Evolutionary conservation across 108 stramenopile genomes (phyloP).

Genomic region (Seminavis robusta): DNA sequence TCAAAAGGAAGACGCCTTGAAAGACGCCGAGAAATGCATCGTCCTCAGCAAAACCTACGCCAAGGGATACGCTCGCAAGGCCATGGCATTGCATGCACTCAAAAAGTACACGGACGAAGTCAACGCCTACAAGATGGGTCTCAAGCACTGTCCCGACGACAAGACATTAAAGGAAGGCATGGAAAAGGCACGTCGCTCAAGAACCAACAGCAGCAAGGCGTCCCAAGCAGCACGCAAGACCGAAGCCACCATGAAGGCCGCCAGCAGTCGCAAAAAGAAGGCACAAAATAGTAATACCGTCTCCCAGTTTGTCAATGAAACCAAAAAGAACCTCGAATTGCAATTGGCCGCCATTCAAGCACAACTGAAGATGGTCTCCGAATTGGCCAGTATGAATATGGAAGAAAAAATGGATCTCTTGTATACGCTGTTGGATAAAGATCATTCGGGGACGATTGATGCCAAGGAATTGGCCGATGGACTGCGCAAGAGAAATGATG

Average conservation of each 20-base stretch:
- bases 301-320: slow-evolving; percentile 13
- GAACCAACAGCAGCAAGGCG: slow-evolving; percentile 18
- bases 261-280: slow-evolving; percentile 6
- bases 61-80: slow-evolving; percentile 24
- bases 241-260: slow-evolving; percentile 1
- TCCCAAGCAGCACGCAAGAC: not conserved
- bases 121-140: slow-evolving; percentile 23
- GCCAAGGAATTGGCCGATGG: slow-evolving; percentile 12
- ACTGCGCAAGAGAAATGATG: slow-evolving; percentile 4
- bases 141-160: slow-evolving; percentile 17
- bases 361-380: slow-evolving; percentile 20
- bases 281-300: slow-evolving; percentile 6
- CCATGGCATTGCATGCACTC: slow-evolving; percentile 12
- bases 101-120: slow-evolving; percentile 23
- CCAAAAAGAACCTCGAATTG: slow-evolving; percentile 24
- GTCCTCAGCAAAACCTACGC: slow-evolving; percentile 9
- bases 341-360: slow-evolving; percentile 24
- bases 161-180: slow-evolving; percentile 16
- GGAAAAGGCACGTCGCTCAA: slow-evolving; percentile 11
- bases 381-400: slow-evolving; percentile 6
- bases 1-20: slow-evolving; percentile 15
- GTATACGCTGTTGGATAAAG: slow-evolving; percentile 6
- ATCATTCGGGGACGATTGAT: not conserved
- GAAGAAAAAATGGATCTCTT: slow-evolving; percentile 21
- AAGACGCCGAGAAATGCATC: slow-evolving; percentile 24